Percentiles rank a stretch among this genome's conserved stretches.
These are phyloP conservation scores for Fusarium incarnatum DNA, from an alignment of 2,329 filamentous ascomycete species.

Conservation along the genomic window DNA sequence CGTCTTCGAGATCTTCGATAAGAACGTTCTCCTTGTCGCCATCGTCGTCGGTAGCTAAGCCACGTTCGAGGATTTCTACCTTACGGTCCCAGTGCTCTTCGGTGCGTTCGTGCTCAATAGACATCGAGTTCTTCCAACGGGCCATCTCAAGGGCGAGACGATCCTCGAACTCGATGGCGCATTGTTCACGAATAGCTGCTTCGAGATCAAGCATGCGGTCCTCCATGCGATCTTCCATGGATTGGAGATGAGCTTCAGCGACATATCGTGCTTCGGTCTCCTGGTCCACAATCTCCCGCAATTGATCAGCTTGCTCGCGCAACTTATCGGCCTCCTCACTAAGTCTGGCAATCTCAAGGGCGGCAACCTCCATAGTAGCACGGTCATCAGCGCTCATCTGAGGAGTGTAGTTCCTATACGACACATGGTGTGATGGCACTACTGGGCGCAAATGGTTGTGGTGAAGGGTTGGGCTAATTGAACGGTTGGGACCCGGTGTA, in stretches of 20 bases:
- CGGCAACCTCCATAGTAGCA: conserved; percentile 84
- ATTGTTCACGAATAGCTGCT: conserved; percentile 87
- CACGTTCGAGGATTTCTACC: conserved; percentile 72
- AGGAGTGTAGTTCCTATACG: conserved; percentile 56
- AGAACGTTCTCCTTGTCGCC: conserved; percentile 71
- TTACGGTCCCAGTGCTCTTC: conserved; percentile 92
- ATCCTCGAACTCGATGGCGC: conserved; percentile 85
- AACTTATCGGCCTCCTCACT: conserved; percentile 78
- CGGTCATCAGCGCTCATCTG: conserved; percentile 61
- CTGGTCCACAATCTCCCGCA: conserved; percentile 52
- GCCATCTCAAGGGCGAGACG: conserved; percentile 79
- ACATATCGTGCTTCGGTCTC: conserved; percentile 78
- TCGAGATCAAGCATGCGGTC: conserved; percentile 77
- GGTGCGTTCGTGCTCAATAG: conserved; percentile 80
- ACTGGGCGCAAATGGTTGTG: conserved; percentile 56
- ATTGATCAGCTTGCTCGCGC: conserved; percentile 67
- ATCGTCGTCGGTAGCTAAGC: conserved; percentile 60
- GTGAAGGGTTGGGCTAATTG: conserved; percentile 50
- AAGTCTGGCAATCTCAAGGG: conserved; percentile 84
- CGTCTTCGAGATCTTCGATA: conserved; percentile 73
- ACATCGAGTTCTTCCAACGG: conserved; percentile 83
- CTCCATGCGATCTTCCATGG: conserved; percentile 76
- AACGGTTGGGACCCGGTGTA: conserved; percentile 39
- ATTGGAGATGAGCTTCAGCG: conserved; percentile 78
- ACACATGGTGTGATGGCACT: conserved; percentile 53